A percentile compares a stretch with the other conserved stretches of the same genome.
Evolutionary conservation across 805 yeast species (phyloP).

Genomic region (Cyberlindnera petersonii): DNA sequence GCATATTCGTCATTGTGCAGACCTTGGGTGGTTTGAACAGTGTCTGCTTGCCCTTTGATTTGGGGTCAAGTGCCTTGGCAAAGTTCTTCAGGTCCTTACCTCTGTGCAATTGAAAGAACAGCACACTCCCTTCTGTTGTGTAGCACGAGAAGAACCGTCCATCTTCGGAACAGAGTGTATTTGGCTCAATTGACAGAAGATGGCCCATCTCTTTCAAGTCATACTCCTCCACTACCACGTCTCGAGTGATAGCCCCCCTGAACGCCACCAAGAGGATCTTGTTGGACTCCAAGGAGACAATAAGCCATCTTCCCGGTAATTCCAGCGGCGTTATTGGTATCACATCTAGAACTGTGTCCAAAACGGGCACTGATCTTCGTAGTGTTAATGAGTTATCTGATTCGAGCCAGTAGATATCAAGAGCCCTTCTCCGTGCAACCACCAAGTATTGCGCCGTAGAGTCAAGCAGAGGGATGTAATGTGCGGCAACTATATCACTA

Average conservation of each 20-base stretch:
- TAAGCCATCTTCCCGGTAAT: constrained; percentile 14
- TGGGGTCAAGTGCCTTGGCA: constrained; percentile 11
- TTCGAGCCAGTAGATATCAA: constrained; percentile 14
- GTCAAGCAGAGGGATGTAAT: constrained; percentile 5
- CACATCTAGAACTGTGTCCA: constrained; percentile 19
- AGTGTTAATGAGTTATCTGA: constrained; percentile 1
- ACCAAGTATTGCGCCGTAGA: constrained; percentile 10
- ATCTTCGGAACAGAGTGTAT: constrained; percentile 15
- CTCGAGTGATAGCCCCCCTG: constrained; percentile 5
- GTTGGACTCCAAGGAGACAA: constrained; percentile 15
- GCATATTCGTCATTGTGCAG: constrained; percentile 16
- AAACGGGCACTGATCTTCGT: constrained; percentile 10
- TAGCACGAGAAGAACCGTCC: constrained; percentile 12
- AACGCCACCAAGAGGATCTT: constrained; percentile 19
- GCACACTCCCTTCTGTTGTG: constrained; percentile 19
- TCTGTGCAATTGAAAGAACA: constrained; percentile 12
- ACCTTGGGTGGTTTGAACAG: constrained; percentile 15
- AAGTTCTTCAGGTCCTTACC: constrained; percentile 16
- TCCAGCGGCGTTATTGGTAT: constrained; percentile 11
- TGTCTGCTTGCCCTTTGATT: constrained; percentile 2
- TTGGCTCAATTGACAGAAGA: constrained; percentile 10
- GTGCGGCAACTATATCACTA: constrained; percentile 9
- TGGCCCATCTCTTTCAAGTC: constrained; percentile 11
- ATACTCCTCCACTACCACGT: constrained; percentile 14
- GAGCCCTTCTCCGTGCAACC: constrained; percentile 14